Conservation (phyloP, 805 yeast genomes). For the Danielia reshetovae region DNA sequence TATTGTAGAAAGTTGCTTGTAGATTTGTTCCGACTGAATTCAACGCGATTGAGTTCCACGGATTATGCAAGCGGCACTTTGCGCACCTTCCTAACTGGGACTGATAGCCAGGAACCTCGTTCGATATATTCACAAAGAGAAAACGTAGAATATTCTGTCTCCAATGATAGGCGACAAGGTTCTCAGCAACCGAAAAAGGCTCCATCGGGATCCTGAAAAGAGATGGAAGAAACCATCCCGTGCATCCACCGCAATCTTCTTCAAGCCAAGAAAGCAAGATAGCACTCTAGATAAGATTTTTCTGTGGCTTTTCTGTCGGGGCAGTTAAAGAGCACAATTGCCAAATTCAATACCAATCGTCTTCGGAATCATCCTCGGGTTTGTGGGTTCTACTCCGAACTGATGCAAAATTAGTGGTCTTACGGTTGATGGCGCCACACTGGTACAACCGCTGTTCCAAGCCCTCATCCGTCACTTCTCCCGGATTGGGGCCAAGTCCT, state of each 20-base stretch:
- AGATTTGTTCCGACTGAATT: too few relatives aligned
- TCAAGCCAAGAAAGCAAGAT: too few relatives aligned
- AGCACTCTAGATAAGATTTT: too few relatives aligned
- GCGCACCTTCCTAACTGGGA: conserved; percentile 1
- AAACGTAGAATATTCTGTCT: background rate
- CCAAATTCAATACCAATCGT: conserved; percentile 15
- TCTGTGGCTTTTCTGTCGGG: too few relatives aligned
- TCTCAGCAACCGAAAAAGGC: conserved; percentile 8
- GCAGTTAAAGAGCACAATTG: too few relatives aligned
- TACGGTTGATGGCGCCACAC: conserved; percentile 28
- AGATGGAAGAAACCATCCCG: too few relatives aligned
- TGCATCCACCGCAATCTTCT: too few relatives aligned
- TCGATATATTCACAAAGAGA: background rate
- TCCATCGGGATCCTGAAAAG: conserved; percentile 1
- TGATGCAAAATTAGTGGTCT: conserved; percentile 26
- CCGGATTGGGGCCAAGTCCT: conserved; percentile 44
- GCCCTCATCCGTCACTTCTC: conserved; percentile 43
- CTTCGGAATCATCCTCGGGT: conserved; percentile 31
- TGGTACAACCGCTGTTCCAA: conserved; percentile 39
- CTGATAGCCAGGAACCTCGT: background rate
- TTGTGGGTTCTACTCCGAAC: conserved; percentile 11
- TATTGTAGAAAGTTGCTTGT: too few relatives aligned
- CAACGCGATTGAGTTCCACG: too few relatives aligned
- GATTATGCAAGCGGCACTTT: too few relatives aligned
- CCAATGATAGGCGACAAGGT: conserved; percentile 12